Base-by-base conservation (phyloP, 1,139 yeast genomes). In the Wickerhamomyces sp. region DNA sequence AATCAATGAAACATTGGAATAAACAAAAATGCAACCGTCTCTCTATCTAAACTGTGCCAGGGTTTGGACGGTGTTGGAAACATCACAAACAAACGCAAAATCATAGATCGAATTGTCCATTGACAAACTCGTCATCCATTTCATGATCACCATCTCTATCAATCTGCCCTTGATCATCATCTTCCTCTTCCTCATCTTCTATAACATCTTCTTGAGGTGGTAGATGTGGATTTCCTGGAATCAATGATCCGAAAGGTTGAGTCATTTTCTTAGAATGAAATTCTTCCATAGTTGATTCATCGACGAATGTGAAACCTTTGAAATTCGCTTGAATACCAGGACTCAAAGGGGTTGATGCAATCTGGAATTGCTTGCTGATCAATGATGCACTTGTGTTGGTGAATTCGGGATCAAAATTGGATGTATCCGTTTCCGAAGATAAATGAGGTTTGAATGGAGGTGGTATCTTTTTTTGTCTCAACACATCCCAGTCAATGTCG, bases 401-500 rank as follows among this genome's bases (percentile, higher is more conserved):
- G 66, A 93, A 93, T 66, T 91, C 98, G 8, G 98, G 97, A 63
- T 93, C 99, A 67, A 93, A 93, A 66, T 93, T 93, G 13, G 96
- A 86, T 9, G 96, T 91, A 65, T 93, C 99, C 4, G 94, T 81
- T 62, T 93, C 99, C 35, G 90, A 84, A 8, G 86, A 71, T 54
- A 93, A 78, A 63, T 89, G 96, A 3, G 99, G 99, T 65, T 90
- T 89, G 71, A 90, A 91, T 3, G 99, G 99, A 33, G 99, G 99
- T 40, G 96, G 95, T n/a, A 93, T 79, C 61, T 85, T 85, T 71
- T 89, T 91, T 52, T 80, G 75, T 53, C 75, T 75, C 51, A 93
- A 72, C 46, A 85, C 72, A 32, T 79, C 79, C 99, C 98, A 93
- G 65, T 93, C 95, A 51, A 93, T 76, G 58, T 93, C 98, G 45